Evolutionary conservation across 768 basidiomycete genomes (phyloP).

Genomic region (Hemileccinum rubropunctum): DNA sequence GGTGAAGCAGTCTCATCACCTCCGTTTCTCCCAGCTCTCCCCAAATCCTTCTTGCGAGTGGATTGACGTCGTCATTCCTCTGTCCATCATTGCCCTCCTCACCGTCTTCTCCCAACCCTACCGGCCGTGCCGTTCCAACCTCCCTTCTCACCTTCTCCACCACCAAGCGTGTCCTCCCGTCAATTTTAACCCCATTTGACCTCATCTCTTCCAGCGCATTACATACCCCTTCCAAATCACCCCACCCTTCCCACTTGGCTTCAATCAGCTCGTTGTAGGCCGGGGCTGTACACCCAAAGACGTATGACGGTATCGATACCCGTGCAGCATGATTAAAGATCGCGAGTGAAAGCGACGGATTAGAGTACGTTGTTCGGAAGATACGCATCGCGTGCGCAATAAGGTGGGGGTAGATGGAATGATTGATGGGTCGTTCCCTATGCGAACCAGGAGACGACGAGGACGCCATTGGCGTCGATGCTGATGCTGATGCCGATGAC

Average conservation of each 20-base stretch:
- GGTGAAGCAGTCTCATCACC: conserved; percentile 47
- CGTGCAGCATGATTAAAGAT: conserved; percentile 79
- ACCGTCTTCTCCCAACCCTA: conserved; percentile 34
- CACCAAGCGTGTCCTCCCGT: conserved; percentile 57
- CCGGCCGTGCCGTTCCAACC: conserved; percentile 52
- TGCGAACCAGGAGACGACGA: neutral
- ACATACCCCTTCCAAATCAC: conserved; percentile 75
- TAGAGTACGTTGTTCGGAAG: conserved; percentile 73
- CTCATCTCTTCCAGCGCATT: conserved; percentile 79
- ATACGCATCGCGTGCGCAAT: conserved; percentile 74
- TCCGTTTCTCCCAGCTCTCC: conserved; percentile 45
- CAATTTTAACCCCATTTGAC: conserved; percentile 69
- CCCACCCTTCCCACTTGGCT: conserved; percentile 82
- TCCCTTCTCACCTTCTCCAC: conserved; percentile 64
- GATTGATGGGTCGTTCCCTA: conserved; percentile 43
- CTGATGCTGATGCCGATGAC: neutral
- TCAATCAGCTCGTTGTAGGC: conserved; percentile 87
- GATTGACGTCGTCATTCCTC: conserved; percentile 38
- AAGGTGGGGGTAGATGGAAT: conserved; percentile 68
- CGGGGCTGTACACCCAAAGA: conserved; percentile 84
- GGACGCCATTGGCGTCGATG: neutral
- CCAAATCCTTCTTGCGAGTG: conserved; percentile 39
- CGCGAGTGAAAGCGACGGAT: conserved; percentile 78
- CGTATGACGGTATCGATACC: conserved; percentile 76
- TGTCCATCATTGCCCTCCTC: neutral